These are phyloP conservation scores for Warburgia ugandensis DNA, from an alignment of 164 flowering plant species.

Conservation along the genomic window DNA sequence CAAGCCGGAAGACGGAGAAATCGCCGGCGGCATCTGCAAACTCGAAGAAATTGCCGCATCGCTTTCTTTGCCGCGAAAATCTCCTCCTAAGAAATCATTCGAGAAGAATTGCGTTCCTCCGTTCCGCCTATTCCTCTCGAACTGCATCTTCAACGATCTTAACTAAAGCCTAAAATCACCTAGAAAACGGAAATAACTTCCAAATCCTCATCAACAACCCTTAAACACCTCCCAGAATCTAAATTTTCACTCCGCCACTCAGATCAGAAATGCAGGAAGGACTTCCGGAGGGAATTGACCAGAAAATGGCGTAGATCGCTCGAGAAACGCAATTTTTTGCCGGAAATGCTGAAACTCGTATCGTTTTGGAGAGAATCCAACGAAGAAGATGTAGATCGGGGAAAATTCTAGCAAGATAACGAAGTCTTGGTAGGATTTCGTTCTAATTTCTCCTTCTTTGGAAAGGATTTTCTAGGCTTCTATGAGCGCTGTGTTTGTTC, in stretches of 20 bases:
- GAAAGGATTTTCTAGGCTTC: too few relatives aligned
- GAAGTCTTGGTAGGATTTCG: neutral
- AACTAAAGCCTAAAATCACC: conserved; percentile 6
- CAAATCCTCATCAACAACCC: conserved; percentile 3
- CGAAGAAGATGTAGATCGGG: neutral
- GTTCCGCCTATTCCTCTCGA: conserved; percentile 9
- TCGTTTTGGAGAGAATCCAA: conserved; percentile 2
- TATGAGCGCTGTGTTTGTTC: too few relatives aligned
- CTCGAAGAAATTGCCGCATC: conserved; percentile 9
- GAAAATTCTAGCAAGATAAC: neutral
- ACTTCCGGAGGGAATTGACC: too few relatives aligned
- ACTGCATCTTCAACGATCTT: conserved; percentile 13
- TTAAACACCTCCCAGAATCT: conserved; percentile 13
- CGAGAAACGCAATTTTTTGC: neutral
- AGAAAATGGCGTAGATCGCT: neutral
- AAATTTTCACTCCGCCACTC: neutral
- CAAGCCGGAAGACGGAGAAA: neutral
- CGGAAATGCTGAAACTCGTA: neutral
- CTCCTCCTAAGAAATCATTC: conserved; percentile 5
- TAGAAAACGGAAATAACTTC: neutral
- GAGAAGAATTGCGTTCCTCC: conserved; percentile 6
- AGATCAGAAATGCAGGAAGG: too few relatives aligned
- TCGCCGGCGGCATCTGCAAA: conserved; percentile 5
- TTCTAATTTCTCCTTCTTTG: too few relatives aligned
- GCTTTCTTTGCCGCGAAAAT: neutral